Evolutionary conservation across 169 alveolate species (phyloP).

Genomic region (Cryptosporidium xiaoi): DNA sequence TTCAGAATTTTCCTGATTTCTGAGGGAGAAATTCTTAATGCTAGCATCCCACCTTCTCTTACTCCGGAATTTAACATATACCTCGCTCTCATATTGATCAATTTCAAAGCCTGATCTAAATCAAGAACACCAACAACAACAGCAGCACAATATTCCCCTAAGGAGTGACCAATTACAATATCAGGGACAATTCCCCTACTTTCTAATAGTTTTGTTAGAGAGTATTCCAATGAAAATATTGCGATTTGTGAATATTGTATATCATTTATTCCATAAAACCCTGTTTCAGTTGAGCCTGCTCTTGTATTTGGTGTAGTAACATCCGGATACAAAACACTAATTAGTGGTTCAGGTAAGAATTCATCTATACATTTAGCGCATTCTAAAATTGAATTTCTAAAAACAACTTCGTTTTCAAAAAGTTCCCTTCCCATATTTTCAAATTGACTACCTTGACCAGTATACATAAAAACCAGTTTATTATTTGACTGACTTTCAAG

Average conservation of each 20-base stretch:
- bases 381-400: conserved; percentile 33
- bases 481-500: not conserved
- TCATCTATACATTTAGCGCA: conserved; percentile 46
- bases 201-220: conserved; percentile 56
- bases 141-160: conserved; percentile 83
- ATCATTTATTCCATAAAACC: conserved; percentile 27
- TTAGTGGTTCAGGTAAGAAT: conserved; percentile 53
- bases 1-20: not conserved
- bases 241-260: conserved; percentile 58
- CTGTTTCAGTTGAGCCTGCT: conserved; percentile 49
- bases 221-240: conserved; percentile 65
- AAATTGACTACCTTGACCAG: conserved; percentile 72
- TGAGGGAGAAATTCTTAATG: conserved; percentile 24
- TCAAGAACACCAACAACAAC: conserved; percentile 77
- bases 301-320: conserved; percentile 54
- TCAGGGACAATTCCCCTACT: conserved; percentile 61
- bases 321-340: conserved; percentile 42
- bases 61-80: not conserved
- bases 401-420: conserved; percentile 48
- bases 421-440: conserved; percentile 65
- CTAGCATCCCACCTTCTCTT: conserved; percentile 50
- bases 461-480: conserved; percentile 34
- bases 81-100: conserved; percentile 21
- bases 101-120: conserved; percentile 23
- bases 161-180: conserved; percentile 81